A percentile compares a stretch with the other conserved stretches of the same genome.
Conservation (phyloP, 1,284 basidiomycete species). For the Ustilago crameri region DNA sequence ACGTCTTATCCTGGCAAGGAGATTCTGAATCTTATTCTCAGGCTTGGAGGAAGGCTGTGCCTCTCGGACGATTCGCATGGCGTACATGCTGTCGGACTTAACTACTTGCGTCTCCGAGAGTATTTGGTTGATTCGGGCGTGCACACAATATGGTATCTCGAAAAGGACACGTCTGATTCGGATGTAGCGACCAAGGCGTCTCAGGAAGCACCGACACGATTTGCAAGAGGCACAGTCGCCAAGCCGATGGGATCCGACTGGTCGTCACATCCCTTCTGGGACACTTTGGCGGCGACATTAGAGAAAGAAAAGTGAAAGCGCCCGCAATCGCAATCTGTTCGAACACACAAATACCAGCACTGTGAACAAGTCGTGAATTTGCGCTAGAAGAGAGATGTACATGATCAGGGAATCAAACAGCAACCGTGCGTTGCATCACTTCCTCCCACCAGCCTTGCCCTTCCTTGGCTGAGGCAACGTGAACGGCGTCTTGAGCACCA, state of each 20-base stretch:
- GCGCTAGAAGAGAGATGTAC: conserved; percentile 11
- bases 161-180: conserved; percentile 13
- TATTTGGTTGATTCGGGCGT: conserved; percentile 79
- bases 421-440: conserved; percentile 4
- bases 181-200: neutral
- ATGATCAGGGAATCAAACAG: conserved; percentile 2
- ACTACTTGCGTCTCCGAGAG: conserved; percentile 77
- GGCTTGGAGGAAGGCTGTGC: conserved; percentile 78
- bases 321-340: neutral
- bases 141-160: conserved; percentile 77
- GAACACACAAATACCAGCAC: neutral
- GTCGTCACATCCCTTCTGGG: conserved; percentile 36
- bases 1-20: conserved; percentile 84
- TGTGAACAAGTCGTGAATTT: neutral
- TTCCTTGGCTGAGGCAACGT: conserved; percentile 45
- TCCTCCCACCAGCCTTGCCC: conserved; percentile 38
- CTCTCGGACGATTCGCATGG: conserved; percentile 97
- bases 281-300: conserved; percentile 12
- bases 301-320: conserved; percentile 5
- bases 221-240: conserved; percentile 39
- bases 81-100: conserved; percentile 84
- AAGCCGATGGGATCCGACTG: conserved; percentile 28
- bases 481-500: conserved; percentile 54
- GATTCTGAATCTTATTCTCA: conserved; percentile 77
- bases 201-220: conserved; percentile 6